Evolutionary conservation across 768 basidiomycete species (phyloP), one percentile per base, ranked within the genome.

Genomic region (Russula griseocarnosa): DNA sequence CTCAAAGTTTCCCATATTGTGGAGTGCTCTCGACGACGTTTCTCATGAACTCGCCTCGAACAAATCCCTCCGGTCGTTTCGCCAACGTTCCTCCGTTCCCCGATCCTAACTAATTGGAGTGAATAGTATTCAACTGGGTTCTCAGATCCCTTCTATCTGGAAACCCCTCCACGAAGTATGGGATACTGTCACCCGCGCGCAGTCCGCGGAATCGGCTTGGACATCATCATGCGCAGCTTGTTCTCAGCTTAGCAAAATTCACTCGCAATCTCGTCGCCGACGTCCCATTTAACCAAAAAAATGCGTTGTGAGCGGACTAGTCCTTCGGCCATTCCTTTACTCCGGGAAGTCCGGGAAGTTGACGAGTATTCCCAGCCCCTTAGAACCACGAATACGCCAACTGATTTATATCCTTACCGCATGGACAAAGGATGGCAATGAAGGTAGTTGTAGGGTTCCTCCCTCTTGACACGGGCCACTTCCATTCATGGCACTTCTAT

Each of bases 181-280:
- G 90, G 73, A 73, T 5, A 44, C 46, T 14, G 51, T 75, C 5
- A 70, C 71, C 18, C 47, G 42, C 8, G 66, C 55, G 13, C 70
- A 70, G 32, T 46, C 62, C n/a, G 40, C 28, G 57, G 53, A 78
- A 79, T 80, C 66, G 78, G 75, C 34, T 79, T 80, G 44, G 81
- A 81, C 24, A 77, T 26, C 62, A 58, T 18, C 46, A 42, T 18
- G 76, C 71, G 13, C 67, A 71, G 30, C 77, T 74, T 5, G 58
- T 66, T 26, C 38, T 72, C 49, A 70, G 69, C 47, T 30, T 92
- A 24, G 87, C 86, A 9, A 87, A 84, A 70, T 86, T 95, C 71
- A 92, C 90, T 16, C 82, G 94, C 63, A 95, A 97, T 72, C 74
- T 94, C 11, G 85, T 91, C 38, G 92, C 92, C 11, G 90, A 86